Evolutionary conservation across 164 flowering plant species (phyloP), one percentile per base, ranked within the genome.

Genomic region (Euptelea pleiosperma): DNA sequence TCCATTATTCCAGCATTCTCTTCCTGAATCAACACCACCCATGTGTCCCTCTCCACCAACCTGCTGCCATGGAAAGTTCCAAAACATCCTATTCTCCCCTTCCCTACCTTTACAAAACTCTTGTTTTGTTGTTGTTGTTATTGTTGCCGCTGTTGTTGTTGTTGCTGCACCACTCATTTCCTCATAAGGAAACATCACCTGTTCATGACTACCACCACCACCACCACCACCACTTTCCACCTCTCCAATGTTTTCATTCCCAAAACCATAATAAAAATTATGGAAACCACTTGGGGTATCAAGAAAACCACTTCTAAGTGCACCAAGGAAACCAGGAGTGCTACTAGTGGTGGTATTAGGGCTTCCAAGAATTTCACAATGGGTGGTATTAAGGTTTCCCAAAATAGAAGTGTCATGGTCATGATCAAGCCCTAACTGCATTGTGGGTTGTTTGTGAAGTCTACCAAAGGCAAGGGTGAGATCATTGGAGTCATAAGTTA

Each of bases 51-150:
- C 81, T 24, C 74, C 84, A 48, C 59, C 64, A 65, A 48, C 54
- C 62, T 85, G 58, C 68, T 83, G 86, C 90, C 90, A 83, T 24
- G 84, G 86, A 58, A 75, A 69, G 2, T 93, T 89, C 89, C 82
- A 80, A 48, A 80, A 62, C 5, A 66, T 53, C 59, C 62, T 79
- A 14, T 33, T 73, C 58, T 72, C 76, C 33, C 62, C 58, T n/a
- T 52, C 55, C 44, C 60, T 50, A 1, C 49, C 61, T 29, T 66
- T 65, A 42, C 57, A 64, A 6, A 72, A 19, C 50, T 78, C 89
- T 72, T 82, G 83, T 66, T 82, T 83, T 65, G 73, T 62, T 31
- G 81, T 60, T 30, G 83, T 72, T 6, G 76, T 74, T 31, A 75
- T 64, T 33, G 56, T 26, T 26, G 62, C 8, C 8, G 66, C 19